Evolutionary conservation across 805 yeast genomes (phyloP), one percentile per base, ranked within the genome.

Genomic region (Metschnikowia koreensis): DNA sequence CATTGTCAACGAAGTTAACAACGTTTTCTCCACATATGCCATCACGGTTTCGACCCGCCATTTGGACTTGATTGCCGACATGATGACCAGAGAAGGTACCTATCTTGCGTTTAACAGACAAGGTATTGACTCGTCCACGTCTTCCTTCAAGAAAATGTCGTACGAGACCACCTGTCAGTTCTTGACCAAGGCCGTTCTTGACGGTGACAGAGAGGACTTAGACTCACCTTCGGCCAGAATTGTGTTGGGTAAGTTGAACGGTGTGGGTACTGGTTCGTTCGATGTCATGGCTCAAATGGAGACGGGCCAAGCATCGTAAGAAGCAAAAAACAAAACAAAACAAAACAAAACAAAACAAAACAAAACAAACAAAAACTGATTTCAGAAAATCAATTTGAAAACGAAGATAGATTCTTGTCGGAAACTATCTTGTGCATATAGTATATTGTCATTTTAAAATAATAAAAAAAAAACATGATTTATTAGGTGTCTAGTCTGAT

Each of bases 81-180:
- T 89, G 90, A 94, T 94, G 99, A 94, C 99, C 6, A 84, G 99
- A 72, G 98, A 94, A 73, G 99, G 99, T 65, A 82, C 96, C 1
- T 94, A 92, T 67, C 75, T 93, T 67, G 97, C 99, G 27, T 94
- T 94, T 79, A 92, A 90, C 73, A 89, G 99, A 79, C 97, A 90
- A 75, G 99, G 99, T 71, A 92, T 96, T 68, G 98, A 94, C 69
- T 81, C 96, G 1, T 83, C 94, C 12, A 91, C 97, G 1, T 92
- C 98, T 7, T 88, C 98, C 15, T 89, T 94, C 77, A 87, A 90
- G 92, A 94, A 94, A 78, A 94, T 94, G 99, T 90, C 97, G 51
- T 94, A 91, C 71, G 99, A 94, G 75, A 94, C 99, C 42, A 94
- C 99, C 1, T 91, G 97, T 76, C 96, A 89, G 72, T 94, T 94